Base-by-base conservation (phyloP, 352 stramenopile genomes). In the Globisporangium ultimum region DNA sequence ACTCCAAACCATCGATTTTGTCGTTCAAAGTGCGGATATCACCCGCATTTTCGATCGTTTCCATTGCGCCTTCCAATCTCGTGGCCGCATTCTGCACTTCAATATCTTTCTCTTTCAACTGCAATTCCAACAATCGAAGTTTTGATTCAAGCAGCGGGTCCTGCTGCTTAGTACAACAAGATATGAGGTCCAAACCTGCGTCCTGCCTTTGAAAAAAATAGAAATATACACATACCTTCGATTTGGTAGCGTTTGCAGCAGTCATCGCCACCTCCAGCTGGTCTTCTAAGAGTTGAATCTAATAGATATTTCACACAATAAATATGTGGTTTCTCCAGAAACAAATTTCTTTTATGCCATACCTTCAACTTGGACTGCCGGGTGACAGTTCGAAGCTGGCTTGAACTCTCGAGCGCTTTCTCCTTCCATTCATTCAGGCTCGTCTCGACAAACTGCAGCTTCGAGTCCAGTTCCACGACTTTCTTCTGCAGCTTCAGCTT, bases 401-500 rank as follows among this genome's bases (percentile, higher is more conserved):
- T 84, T 24, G 51, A 70, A 15, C 64, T 63, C 46, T 92, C 85
- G 12, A 91, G 47, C 2, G 80, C 80, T 47, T 88, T 81, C 46
- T 91, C 82, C 42, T 81, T 83, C 79, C 82, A 91, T 54, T 91
- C 79, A 41, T 72, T 74, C 53, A 92, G 62, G 40, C 72, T 83
- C 13, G 65, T 66, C 50, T 90, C 78, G 0, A 90, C 75, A 51
- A 91, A 78, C 38, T 77, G 63, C 41, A 94, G 48, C 56, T 88
- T 78, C 4, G 83, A 77, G 50, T 91, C 79, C 51, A 89, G 60
- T 56, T 93, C 80, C 9, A 89, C 80, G 36, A 84, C 68, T 61
- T 77, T 87, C 61, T 89, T 91, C 51, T 89, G 71, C 24, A 86
- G 46, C 53, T 76, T 48, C 18, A 93, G 62, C 50, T 84, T 84